Evolutionary conservation across 208 protist genomes (phyloP).

Genomic region (Acanthamoeba royreba): DNA sequence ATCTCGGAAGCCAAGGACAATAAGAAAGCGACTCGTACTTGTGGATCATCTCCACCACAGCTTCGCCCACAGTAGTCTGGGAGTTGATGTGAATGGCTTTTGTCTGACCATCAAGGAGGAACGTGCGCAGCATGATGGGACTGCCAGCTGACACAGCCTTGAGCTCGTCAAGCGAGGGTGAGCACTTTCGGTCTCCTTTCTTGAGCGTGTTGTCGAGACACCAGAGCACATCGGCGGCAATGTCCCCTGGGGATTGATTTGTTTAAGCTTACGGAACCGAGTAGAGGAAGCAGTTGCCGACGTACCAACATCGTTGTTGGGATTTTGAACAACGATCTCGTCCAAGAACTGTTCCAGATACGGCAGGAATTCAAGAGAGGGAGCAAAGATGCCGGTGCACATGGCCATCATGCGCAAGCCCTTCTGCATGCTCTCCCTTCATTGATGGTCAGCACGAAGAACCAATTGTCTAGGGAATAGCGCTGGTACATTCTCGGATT

Average conservation of each 20-base stretch:
- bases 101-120: not conserved
- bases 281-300: not conserved
- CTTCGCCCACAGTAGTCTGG: constrained; percentile 6
- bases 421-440: constrained; percentile 34
- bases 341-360: constrained; percentile 39
- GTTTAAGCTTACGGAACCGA: not conserved
- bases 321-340: not conserved
- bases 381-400: constrained; percentile 16
- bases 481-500: constrained; percentile 1
- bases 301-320: not conserved
- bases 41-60: not conserved
- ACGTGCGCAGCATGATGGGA: constrained; percentile 1
- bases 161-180: not conserved
- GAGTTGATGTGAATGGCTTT: constrained; percentile 36
- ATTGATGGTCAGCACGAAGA: not conserved
- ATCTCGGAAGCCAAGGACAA: not conserved
- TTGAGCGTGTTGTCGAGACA: not conserved
- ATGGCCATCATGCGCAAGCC: constrained; percentile 18
- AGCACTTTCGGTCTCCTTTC: not conserved
- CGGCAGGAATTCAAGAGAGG: not conserved
- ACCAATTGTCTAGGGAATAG: too few species aligned
- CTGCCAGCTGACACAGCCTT: not conserved
- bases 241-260: not conserved
- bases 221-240: not conserved
- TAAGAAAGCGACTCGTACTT: not conserved